phyloP scores from a whole-genome alignment of 805 yeast genomes.

The Starmerella stigmatis region DNA sequence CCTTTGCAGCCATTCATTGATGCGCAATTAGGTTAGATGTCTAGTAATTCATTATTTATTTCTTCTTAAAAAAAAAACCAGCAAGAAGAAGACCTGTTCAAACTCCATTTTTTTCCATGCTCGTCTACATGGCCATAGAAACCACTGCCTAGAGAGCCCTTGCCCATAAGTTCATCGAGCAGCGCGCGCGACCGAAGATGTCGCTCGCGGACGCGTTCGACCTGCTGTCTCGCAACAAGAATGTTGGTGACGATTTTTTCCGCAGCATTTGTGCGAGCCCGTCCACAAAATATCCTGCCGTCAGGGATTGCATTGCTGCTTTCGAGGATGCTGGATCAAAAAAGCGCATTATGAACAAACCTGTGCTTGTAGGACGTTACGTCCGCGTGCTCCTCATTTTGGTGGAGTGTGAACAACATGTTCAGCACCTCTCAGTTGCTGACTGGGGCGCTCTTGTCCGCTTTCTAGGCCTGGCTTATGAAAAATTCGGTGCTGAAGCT shows the following conservation, averaged over 20 bases:
- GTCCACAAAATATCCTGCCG: not conserved
- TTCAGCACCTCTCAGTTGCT: slow-evolving; percentile 9
- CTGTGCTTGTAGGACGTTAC: slow-evolving; percentile 5
- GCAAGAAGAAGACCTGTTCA: too few species aligned
- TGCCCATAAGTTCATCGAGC: not conserved
- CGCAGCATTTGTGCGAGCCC: not conserved
- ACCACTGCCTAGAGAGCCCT: too few species aligned
- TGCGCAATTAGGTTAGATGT: not conserved
- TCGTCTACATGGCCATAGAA: too few species aligned
- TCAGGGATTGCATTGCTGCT: slow-evolving; percentile 4
- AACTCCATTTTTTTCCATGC: too few species aligned
- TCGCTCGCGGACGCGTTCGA: slow-evolving; percentile 10
- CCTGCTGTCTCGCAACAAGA: not conserved
- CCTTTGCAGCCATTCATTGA: not conserved
- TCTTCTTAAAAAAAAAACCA: too few species aligned
- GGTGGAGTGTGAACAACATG: slow-evolving; percentile 6
- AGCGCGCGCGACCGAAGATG: slow-evolving; percentile 4
- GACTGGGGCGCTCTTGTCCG: slow-evolving; percentile 7
- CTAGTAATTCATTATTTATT: too few species aligned
- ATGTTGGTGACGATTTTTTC: not conserved
- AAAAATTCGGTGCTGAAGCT: not conserved
- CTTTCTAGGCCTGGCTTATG: slow-evolving; percentile 6
- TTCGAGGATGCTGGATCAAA: not conserved
- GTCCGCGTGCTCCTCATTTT: slow-evolving; percentile 1
- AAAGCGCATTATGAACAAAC: slow-evolving; percentile 2